These are phyloP conservation scores for Starmerella scarabaei DNA, from an alignment of 805 yeast species.

Conservation along the genomic window DNA sequence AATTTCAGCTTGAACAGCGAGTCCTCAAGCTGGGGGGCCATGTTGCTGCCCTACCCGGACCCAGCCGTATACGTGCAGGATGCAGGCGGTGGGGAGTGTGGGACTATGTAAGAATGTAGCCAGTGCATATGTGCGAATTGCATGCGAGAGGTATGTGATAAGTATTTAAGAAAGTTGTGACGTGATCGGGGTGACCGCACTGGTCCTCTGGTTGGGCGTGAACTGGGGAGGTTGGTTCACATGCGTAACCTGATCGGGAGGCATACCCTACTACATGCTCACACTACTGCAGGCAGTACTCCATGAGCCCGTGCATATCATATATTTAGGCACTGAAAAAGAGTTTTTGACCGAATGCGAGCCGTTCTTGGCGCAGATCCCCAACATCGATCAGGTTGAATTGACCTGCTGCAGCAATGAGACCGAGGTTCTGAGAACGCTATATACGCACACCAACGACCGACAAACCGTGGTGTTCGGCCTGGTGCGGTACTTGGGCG, in stretches of 20 bases:
- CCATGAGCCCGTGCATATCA: conserved; percentile 7
- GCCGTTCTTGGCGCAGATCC: background rate
- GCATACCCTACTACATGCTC: no score
- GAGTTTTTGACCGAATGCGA: conserved; percentile 8
- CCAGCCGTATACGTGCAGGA: no score
- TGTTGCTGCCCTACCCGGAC: no score
- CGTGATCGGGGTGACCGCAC: no score
- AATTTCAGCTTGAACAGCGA: conserved; percentile 36
- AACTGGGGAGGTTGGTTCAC: no score
- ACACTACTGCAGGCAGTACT: conserved; percentile 2
- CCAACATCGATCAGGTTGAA: conserved; percentile 12
- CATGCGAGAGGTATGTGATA: no score
- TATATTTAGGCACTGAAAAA: conserved; percentile 12
- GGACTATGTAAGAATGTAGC: no score
- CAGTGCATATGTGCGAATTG: no score
- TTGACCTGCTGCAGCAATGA: conserved; percentile 9
- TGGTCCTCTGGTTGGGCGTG: no score
- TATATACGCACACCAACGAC: background rate
- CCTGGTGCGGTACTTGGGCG: conserved; percentile 2
- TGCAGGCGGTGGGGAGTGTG: no score
- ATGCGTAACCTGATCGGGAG: no score
- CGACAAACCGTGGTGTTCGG: conserved; percentile 6
- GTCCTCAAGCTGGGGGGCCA: conserved; percentile 23
- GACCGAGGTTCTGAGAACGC: background rate
- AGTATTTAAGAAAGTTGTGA: no score